Evolutionary conservation across 768 basidiomycete genomes (phyloP).

Genomic region (Leccinum aurantiacum): DNA sequence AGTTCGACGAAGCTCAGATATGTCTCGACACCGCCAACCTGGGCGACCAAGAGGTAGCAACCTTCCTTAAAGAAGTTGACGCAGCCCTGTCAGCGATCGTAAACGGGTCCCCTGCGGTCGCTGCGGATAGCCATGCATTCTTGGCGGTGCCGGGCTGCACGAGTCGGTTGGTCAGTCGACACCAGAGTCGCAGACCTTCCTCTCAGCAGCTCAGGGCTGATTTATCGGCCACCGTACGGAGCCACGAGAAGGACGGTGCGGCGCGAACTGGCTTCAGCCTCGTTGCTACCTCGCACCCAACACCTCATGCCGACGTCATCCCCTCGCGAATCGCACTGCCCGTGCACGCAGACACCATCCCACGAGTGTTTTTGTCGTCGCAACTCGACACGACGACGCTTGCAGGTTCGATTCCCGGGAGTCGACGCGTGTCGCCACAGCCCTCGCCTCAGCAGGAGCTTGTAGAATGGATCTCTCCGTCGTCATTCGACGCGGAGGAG

Average conservation of each 20-base stretch:
- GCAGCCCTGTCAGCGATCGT: constrained; percentile 28
- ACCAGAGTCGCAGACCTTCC: constrained; percentile 32
- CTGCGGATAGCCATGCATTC: constrained; percentile 33
- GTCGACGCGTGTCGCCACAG: constrained; percentile 31
- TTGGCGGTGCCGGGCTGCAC: constrained; percentile 28
- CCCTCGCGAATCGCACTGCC: constrained; percentile 26
- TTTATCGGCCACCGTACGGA: constrained; percentile 28
- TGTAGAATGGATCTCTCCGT: constrained; percentile 24
- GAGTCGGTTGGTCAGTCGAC: constrained; percentile 26
- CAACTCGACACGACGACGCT: constrained; percentile 11
- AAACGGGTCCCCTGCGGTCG: constrained; percentile 28
- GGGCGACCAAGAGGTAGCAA: constrained; percentile 32
- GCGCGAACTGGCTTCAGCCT: constrained; percentile 31
- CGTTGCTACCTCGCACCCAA: constrained; percentile 28
- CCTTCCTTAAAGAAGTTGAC: constrained; percentile 33
- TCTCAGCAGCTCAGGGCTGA: constrained; percentile 32
- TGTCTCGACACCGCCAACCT: constrained; percentile 33
- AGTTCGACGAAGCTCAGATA: constrained; percentile 29
- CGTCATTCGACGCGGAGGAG: constrained; percentile 21
- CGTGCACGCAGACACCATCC: constrained; percentile 21
- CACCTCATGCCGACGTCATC: constrained; percentile 26
- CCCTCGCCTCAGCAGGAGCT: constrained; percentile 30
- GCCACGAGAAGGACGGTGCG: constrained; percentile 27
- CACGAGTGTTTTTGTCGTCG: constrained; percentile 22
- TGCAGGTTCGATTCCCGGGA: constrained; percentile 15